These are phyloP conservation scores for Cladorrhinum sp. DNA, from an alignment of 2,329 filamentous ascomycete species.

Conservation along the genomic window DNA sequence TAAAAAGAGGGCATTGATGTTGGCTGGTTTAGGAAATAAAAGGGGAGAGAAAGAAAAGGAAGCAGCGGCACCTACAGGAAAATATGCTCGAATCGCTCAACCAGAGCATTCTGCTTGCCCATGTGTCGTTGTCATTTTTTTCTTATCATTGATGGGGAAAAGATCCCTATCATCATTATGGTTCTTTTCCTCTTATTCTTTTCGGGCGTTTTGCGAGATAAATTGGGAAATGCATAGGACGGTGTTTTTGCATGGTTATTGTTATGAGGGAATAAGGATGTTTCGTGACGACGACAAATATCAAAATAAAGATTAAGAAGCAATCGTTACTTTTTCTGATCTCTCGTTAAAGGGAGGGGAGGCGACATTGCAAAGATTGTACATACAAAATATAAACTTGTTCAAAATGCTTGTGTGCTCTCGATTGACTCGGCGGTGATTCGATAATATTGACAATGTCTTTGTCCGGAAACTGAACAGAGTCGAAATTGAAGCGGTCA, in stretches of 20 bases:
- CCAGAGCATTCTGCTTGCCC: not conserved
- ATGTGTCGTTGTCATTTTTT: not conserved
- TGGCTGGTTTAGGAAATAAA: not conserved
- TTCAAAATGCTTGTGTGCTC: not conserved
- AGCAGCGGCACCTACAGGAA: not conserved
- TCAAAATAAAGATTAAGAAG: not conserved
- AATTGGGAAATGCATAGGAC: conserved; percentile 4
- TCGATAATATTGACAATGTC: not conserved
- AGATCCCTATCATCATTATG: not conserved
- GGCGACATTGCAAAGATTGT: not conserved
- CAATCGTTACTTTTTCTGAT: not conserved
- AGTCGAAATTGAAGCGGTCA: too few relatives aligned
- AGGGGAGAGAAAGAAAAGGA: not conserved
- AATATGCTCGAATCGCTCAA: not conserved
- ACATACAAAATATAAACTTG: conserved; percentile 1
- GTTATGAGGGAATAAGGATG: not conserved
- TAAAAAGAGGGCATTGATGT: not conserved
- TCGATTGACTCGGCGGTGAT: not conserved
- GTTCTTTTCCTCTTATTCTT: not conserved
- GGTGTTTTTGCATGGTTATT: conserved; percentile 6
- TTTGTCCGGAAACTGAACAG: not conserved
- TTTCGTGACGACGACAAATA: not conserved
- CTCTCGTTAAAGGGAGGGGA: not conserved
- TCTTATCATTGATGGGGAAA: not conserved
- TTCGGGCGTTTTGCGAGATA: conserved; percentile 5